A percentile compares a stretch with the other conserved stretches of the same genome.
These are phyloP conservation scores for Aspergillus sp. DNA, from an alignment of 2,329 filamentous ascomycete genomes.

Conservation along the genomic window DNA sequence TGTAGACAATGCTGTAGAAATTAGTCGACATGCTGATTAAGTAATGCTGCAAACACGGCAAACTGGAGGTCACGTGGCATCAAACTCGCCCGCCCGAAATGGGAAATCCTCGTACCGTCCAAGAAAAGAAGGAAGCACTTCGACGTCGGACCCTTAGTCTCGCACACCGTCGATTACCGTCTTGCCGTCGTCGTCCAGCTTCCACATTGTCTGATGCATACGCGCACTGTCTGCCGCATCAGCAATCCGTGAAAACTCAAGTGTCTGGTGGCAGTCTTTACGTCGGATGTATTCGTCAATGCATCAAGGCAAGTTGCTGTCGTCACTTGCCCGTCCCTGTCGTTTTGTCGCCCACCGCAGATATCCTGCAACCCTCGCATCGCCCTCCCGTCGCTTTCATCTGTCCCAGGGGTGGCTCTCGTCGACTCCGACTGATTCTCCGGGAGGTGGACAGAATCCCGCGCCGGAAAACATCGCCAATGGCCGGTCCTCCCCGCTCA, in stretches of 20 bases:
- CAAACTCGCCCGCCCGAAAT: not conserved
- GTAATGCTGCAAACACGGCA: no score
- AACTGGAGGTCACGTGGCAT: not conserved
- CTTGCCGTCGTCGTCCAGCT: no score
- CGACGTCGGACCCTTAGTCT: not conserved
- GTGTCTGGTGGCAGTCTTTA: slow-evolving; percentile 18
- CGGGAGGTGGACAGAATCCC: slow-evolving; percentile 13
- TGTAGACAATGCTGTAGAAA: not conserved
- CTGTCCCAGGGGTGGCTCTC: slow-evolving; percentile 22
- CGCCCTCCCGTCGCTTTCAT: slow-evolving; percentile 25
- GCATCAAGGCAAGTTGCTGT: slow-evolving; percentile 28
- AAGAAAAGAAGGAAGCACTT: not conserved
- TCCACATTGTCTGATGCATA: slow-evolving; percentile 9
- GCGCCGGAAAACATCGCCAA: slow-evolving; percentile 14
- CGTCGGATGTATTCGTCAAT: slow-evolving; percentile 33
- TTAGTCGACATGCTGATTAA: not conserved
- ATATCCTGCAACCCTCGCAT: slow-evolving; percentile 20
- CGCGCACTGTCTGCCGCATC: slow-evolving; percentile 9
- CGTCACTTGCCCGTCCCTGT: slow-evolving; percentile 27
- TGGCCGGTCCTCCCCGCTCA: slow-evolving; percentile 10
- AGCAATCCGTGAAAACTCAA: slow-evolving; percentile 8
- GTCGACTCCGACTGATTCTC: slow-evolving; percentile 21
- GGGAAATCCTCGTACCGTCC: no score
- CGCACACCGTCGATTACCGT: no score
- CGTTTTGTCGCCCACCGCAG: slow-evolving; percentile 31